phyloP scores from a whole-genome alignment of 2,329 filamentous ascomycete species.

The Fusarium sp. region DNA sequence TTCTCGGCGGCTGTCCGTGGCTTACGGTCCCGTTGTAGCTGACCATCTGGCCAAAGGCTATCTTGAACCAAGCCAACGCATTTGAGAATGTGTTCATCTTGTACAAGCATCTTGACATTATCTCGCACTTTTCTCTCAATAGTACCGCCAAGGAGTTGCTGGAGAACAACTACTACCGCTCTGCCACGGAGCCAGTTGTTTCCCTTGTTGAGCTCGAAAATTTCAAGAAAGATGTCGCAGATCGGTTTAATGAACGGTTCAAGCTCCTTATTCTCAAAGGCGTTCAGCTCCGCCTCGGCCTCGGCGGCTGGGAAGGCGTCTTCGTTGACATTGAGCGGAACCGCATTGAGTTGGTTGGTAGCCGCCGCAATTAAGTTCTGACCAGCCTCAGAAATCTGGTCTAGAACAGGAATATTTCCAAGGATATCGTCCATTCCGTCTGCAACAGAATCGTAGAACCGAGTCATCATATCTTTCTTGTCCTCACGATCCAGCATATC shows the following conservation, averaged over 20 bases:
- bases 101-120: slow-evolving; percentile 77
- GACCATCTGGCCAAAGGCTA: slow-evolving; percentile 84
- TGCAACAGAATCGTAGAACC: slow-evolving; percentile 95
- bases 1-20: slow-evolving; percentile 79
- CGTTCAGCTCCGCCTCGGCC: slow-evolving; percentile 92
- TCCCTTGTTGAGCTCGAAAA: slow-evolving; percentile 92
- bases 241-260: slow-evolving; percentile 99
- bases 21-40: slow-evolving; percentile 62
- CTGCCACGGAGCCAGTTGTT: slow-evolving; percentile 98
- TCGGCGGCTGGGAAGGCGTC: slow-evolving; percentile 72
- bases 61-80: slow-evolving; percentile 82
- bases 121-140: slow-evolving; percentile 97
- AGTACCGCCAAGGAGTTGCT: slow-evolving; percentile 94
- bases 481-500: slow-evolving; percentile 70
- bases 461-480: slow-evolving; percentile 89
- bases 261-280: slow-evolving; percentile 89
- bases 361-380: slow-evolving; percentile 89
- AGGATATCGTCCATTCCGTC: slow-evolving; percentile 99
- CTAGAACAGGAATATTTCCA: slow-evolving; percentile 93
- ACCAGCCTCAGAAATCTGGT: slow-evolving; percentile 91
- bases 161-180: slow-evolving; percentile 94
- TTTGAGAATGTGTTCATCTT: slow-evolving; percentile 82
- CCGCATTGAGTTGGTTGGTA: slow-evolving; percentile 71
- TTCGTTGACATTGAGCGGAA: slow-evolving; percentile 65
- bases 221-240: slow-evolving; percentile 95